Evolutionary conservation across 805 yeast species (phyloP).

Genomic region (Crinitomyces ghanaensis): DNA sequence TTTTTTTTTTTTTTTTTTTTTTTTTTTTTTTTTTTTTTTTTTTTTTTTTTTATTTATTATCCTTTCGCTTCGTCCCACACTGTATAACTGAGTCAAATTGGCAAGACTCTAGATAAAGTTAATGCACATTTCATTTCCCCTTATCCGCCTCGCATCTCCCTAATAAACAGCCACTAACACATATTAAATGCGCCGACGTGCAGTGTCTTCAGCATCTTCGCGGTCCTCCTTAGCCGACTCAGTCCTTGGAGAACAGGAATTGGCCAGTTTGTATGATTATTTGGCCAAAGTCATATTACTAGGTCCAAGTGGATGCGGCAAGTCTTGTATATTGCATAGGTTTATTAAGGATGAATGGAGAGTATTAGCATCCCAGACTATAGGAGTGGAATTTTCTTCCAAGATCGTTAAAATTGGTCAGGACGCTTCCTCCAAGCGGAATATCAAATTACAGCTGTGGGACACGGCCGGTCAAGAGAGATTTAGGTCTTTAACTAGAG

Average conservation of each 20-base stretch:
- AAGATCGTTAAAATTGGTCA: conserved; percentile 27
- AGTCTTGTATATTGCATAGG: conserved; percentile 34
- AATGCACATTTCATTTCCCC: too few relatives aligned
- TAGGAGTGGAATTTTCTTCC: conserved; percentile 31
- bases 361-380: conserved; percentile 26
- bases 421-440: not conserved
- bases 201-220: conserved; percentile 16
- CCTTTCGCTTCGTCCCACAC: too few relatives aligned
- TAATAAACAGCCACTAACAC: not conserved
- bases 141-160: too few relatives aligned
- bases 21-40: not conserved
- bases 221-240: conserved; percentile 15
- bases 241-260: conserved; percentile 13
- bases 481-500: conserved; percentile 87
- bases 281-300: conserved; percentile 30
- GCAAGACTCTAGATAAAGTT: too few relatives aligned
- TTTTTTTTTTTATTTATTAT: not conserved
- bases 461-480: conserved; percentile 97
- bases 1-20: conserved; percentile 1
- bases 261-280: conserved; percentile 23
- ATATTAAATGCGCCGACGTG: conserved; percentile 16
- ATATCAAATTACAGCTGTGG: conserved; percentile 44
- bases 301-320: conserved; percentile 39
- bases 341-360: conserved; percentile 29
- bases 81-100: too few relatives aligned